phyloP scores from a whole-genome alignment of 192 early-diverging fungal species.

The Coemansia nantahalensis region DNA sequence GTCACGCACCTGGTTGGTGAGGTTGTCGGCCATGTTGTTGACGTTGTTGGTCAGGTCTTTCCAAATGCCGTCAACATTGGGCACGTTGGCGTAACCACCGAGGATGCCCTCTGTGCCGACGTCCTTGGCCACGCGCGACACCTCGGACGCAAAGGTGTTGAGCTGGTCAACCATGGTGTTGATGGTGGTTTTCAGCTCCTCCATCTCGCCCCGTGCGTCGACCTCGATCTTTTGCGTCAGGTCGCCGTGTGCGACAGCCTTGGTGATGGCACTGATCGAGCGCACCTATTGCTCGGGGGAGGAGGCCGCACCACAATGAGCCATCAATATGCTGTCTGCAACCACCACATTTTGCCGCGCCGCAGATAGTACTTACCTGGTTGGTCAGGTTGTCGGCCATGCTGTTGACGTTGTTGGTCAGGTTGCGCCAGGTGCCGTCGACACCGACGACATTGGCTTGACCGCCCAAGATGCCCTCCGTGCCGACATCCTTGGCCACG shows the following conservation, averaged over 20 bases:
- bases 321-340: too few relatives aligned
- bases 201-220: constrained; percentile 56
- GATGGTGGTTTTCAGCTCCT: constrained; percentile 57
- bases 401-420: constrained; percentile 60
- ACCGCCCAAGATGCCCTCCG: constrained; percentile 62
- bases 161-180: constrained; percentile 65
- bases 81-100: constrained; percentile 60
- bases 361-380: constrained; percentile 57
- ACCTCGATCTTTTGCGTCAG: constrained; percentile 57
- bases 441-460: constrained; percentile 54
- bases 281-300: too few relatives aligned
- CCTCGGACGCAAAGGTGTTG: constrained; percentile 56
- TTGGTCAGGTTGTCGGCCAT: constrained; percentile 60
- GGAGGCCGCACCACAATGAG: too few relatives aligned
- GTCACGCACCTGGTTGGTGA: constrained; percentile 59
- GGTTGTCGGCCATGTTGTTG: constrained; percentile 60
- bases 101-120: constrained; percentile 64
- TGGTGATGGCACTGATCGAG: constrained; percentile 42
- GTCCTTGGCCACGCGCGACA: constrained; percentile 59
- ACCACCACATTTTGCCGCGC: too few relatives aligned
- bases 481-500: constrained; percentile 63
- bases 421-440: constrained; percentile 52
- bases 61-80: constrained; percentile 60
- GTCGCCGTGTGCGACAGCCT: constrained; percentile 57
- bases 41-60: constrained; percentile 63